Evolutionary conservation across 75 land plant genomes (phyloP).

Genomic region (Pinus taeda): DNA sequence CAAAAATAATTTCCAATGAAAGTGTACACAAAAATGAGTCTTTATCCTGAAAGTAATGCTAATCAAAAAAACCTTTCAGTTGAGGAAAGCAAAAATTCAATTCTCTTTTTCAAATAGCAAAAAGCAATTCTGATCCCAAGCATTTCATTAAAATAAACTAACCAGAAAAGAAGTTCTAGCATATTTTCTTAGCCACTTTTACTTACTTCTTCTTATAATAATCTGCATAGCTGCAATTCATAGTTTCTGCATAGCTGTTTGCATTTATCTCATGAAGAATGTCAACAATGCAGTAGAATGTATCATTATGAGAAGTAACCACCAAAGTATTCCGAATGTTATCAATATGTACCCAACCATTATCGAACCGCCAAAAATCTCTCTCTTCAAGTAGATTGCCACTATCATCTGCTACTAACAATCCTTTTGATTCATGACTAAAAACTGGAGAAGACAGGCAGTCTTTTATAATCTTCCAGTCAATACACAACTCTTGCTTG

Average conservation of each 20-base stretch:
- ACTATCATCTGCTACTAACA: not conserved
- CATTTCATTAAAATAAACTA: not conserved
- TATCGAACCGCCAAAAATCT: constrained; percentile 37
- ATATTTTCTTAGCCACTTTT: not conserved
- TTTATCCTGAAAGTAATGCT: not conserved
- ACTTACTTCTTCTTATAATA: constrained; percentile 54
- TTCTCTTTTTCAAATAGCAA: not conserved
- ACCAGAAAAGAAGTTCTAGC: not conserved
- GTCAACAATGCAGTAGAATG: constrained; percentile 62
- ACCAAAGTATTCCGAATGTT: constrained; percentile 58
- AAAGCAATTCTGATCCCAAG: not conserved
- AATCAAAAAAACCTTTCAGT: not conserved
- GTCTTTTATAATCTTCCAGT: constrained; percentile 62
- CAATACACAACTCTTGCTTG: constrained; percentile 28
- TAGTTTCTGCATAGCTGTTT: constrained; percentile 35
- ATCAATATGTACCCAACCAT: constrained; percentile 33
- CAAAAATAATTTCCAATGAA: not conserved
- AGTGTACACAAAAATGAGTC: not conserved
- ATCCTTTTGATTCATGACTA: not conserved
- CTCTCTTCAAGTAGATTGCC: not conserved
- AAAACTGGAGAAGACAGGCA: constrained; percentile 58
- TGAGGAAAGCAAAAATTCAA: not conserved
- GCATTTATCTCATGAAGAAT: constrained; percentile 53
- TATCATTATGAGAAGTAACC: constrained; percentile 41
- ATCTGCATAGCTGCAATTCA: constrained; percentile 34